Base-by-base conservation (phyloP, 1,284 basidiomycete species). In the Apiotrichum sp. region DNA sequence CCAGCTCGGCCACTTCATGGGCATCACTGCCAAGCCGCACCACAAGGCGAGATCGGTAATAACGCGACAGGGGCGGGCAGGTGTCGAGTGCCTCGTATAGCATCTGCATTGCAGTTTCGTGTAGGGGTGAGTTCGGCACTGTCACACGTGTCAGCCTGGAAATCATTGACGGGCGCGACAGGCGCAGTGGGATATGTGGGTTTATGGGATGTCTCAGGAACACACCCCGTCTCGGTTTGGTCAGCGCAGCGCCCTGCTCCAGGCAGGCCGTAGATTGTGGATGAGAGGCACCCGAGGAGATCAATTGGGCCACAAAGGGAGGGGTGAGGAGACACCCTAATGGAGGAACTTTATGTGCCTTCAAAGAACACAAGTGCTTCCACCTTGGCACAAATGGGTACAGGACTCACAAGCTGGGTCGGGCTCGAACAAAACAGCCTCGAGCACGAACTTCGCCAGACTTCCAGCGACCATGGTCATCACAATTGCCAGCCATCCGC, bases 1-100 rank as follows among this genome's bases (percentile, higher is more conserved):
- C 72, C n/a, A 71, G 54, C 42, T 68, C 67, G 14, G 35, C 38
- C 2, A 72, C 68, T 52, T 70, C 69, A 13, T 58, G 56, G 33
- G 66, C 58, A 36, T 67, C 62, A 2, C 65, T 61, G 2, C 71
- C 72, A 41, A 72, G 44, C 4, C 73, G 52, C 6, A 54, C 44
- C 1, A 65, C 63, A 14, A 75, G 51, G 16, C 74, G 62, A 14
- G 54, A 35, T 7, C 66, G 62, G 54, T 75, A 75, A 29, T 64
- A 65, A 8, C 63, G 55, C 39, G 67, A 52, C 49, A 77, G 72
- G 9, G 63, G 39, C 0, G 70, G 69, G 6, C 66, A 71, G 11
- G 68, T 66, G 45, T 76, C 74, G 3, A 76, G 52, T 1, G 67
- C 65, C 57, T 75, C 74, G 39, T 63, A 49, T 9, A 77, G 62